Base-by-base conservation (phyloP, 1,139 yeast species). In the Lodderomyces metapsilosis region DNA sequence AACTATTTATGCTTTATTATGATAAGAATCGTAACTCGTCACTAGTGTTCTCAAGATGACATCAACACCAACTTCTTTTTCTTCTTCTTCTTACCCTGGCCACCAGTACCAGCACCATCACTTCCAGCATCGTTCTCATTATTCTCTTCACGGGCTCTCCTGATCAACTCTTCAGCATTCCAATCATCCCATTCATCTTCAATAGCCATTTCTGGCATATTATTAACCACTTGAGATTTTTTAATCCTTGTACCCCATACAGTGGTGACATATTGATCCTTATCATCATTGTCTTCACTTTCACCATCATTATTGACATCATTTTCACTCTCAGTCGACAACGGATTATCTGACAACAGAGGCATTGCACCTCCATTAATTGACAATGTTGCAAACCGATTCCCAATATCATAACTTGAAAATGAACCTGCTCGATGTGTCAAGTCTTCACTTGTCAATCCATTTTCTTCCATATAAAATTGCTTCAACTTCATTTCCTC, bases 221-320 rank as follows among this genome's bases (percentile, higher is more conserved):
- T 15, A 10, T 17, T 21, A 0, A 39, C 48, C 5, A 48, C 56
- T 32, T 74, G 75, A 1, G 68, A 53, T 43, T 69, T 71, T 7
- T 75, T 76, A 7, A 80, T 76, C 43, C 61, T 65, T 0, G 84
- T 79, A 0, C 86, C 86, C 86, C 86, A 81, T 2, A 80, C 74
- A 1, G 84, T 74, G 3, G 78, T 74, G 37, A 59, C 52, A 43
- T 52, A 56, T n/a, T 45, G 51, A 4, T 40, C 44, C 3, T 44
- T 48, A n/a, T 36, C 39, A 18, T 12, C 24, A 24, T 25, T 12
- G 9, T 35, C n/a, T 9, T 15, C 32, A 15, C 12, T 28, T 7
- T 28, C 32, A 28, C 11, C 25, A 21, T 32, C n/a, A 21, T 16
- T 9, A 17, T 34, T 34, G 37, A 5, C 9, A 13, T 28, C 18